Conservation (phyloP, 805 yeast genomes). For the Starmerella ratchasimensis region DNA sequence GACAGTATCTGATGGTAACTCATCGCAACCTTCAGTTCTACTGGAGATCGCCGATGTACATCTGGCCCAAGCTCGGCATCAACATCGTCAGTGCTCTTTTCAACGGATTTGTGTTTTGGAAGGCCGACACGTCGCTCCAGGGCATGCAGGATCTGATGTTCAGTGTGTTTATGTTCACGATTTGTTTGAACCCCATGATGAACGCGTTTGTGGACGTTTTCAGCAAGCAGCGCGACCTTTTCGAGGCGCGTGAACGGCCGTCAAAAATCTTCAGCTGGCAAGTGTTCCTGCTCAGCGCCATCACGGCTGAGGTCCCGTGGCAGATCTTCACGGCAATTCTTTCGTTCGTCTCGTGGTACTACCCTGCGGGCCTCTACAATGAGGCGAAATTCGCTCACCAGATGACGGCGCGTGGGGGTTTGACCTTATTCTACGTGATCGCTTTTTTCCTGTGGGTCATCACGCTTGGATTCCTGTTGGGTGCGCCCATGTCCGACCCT, state of each 20-base stretch:
- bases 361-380: conserved; percentile 33
- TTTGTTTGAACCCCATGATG: conserved; percentile 42
- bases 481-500: conserved; percentile 50
- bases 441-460: conserved; percentile 39
- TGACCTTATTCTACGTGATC: conserved; percentile 38
- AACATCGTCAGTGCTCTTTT: conserved; percentile 41
- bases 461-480: conserved; percentile 40
- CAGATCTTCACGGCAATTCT: conserved; percentile 37
- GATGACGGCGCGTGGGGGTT: conserved; percentile 35
- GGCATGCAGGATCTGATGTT: conserved; percentile 51
- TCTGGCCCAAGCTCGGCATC: conserved; percentile 45
- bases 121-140: conserved; percentile 37
- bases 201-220: conserved; percentile 54
- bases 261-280: conserved; percentile 68
- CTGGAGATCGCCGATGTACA: conserved; percentile 51
- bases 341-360: conserved; percentile 41
- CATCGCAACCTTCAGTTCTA: conserved; percentile 33
- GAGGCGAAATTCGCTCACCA: conserved; percentile 35
- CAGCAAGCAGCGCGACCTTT: conserved; percentile 44
- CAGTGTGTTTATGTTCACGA: conserved; percentile 44
- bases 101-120: conserved; percentile 59
- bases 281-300: conserved; percentile 39
- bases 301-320: conserved; percentile 51
- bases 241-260: conserved; percentile 55
- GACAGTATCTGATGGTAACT: conserved; percentile 33